Evolutionary conservation across 768 basidiomycete genomes (phyloP).

Genomic region (Lactifluus pinguis): DNA sequence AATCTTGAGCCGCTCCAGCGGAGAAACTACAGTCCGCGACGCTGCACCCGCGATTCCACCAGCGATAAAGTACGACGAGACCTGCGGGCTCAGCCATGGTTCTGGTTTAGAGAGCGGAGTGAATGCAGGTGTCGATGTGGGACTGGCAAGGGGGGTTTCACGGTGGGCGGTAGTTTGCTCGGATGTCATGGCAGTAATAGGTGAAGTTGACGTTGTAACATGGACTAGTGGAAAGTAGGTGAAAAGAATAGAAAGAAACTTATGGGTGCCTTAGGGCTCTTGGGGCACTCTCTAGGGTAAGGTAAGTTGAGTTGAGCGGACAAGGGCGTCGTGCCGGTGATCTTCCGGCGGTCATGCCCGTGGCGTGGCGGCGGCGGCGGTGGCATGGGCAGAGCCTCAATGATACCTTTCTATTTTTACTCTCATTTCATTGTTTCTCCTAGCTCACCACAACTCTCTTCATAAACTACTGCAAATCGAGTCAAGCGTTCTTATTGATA

Average conservation of each 20-base stretch:
- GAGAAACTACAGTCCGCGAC: slow-evolving; percentile 86
- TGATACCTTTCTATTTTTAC: no score
- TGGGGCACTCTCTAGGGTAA: not conserved
- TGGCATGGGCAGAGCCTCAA: not conserved
- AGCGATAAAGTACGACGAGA: slow-evolving; percentile 44
- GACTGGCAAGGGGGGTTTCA: not conserved
- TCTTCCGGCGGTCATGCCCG: not conserved
- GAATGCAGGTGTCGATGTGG: not conserved
- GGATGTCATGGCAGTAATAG: slow-evolving; percentile 13
- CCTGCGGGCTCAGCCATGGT: slow-evolving; percentile 27
- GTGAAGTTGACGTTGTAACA: slow-evolving; percentile 1
- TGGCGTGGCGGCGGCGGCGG: not conserved
- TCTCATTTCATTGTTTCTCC: no score
- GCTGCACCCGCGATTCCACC: slow-evolving; percentile 52
- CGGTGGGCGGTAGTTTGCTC: slow-evolving; percentile 3
- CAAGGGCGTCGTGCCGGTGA: not conserved
- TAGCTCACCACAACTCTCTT: not conserved
- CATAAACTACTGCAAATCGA: not conserved
- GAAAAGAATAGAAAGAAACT: not conserved
- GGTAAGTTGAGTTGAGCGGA: not conserved
- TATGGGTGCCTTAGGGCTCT: slow-evolving; percentile 3
- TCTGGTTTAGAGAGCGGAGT: slow-evolving; percentile 8
- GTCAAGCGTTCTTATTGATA: slow-evolving; percentile 6
- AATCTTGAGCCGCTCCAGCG: slow-evolving; percentile 89
- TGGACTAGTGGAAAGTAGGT: slow-evolving; percentile 2